These are phyloP conservation scores for Marasmius oreades DNA, from an alignment of 1,284 basidiomycete species.

Conservation along the genomic window DNA sequence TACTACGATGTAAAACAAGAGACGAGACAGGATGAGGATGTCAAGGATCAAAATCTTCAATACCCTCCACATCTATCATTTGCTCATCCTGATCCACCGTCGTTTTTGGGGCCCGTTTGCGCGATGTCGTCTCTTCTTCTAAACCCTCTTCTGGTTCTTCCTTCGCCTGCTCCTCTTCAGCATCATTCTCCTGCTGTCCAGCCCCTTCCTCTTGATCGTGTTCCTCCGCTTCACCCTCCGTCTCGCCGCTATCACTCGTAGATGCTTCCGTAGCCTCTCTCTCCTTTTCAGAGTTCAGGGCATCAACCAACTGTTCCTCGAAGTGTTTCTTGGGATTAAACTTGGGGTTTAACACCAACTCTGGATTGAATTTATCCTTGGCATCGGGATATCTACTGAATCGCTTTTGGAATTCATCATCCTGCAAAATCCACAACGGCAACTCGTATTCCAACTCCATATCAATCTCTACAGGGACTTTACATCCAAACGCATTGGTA, in stretches of 20 bases:
- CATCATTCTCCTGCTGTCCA: not conserved
- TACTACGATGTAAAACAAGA: not conserved
- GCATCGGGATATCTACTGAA: constrained; percentile 5
- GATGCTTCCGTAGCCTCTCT: constrained; percentile 35
- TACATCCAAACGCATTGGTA: constrained; percentile 21
- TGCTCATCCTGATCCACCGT: not conserved
- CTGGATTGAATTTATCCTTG: constrained; percentile 4
- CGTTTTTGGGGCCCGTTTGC: not conserved
- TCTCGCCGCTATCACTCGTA: constrained; percentile 25
- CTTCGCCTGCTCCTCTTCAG: not conserved
- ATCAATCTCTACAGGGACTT: constrained; percentile 44
- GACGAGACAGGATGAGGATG: not conserved
- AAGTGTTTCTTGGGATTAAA: constrained; percentile 3
- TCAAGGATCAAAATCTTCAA: not conserved
- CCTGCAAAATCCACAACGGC: constrained; percentile 38
- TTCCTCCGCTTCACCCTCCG: constrained; percentile 23
- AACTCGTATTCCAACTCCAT: constrained; percentile 44
- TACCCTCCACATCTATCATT: not conserved
- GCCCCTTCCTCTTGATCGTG: not conserved
- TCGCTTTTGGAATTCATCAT: constrained; percentile 11
- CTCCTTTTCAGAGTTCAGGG: constrained; percentile 1
- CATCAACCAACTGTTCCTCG: constrained; percentile 7
- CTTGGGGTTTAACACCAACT: constrained; percentile 9
- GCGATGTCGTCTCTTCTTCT: not conserved
- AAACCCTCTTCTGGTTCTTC: not conserved